phyloP scores from a whole-genome alignment of 768 basidiomycete species.

The Podaxis mareebaensis region DNA sequence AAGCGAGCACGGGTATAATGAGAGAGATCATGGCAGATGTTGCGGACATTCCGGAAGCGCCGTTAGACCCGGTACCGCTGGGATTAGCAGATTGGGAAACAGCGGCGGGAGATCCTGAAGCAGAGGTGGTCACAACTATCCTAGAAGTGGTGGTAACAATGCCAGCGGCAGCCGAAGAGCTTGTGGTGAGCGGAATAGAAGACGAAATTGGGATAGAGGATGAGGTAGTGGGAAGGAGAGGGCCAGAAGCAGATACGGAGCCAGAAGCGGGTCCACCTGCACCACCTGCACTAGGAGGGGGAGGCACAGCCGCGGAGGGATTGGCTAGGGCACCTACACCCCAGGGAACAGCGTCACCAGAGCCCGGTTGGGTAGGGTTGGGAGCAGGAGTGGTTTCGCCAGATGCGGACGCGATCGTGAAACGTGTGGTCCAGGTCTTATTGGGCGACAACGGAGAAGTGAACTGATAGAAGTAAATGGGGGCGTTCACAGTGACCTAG shows the following conservation, averaged over 20 bases:
- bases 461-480: constrained; percentile 86
- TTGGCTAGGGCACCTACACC: constrained; percentile 62
- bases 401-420: constrained; percentile 60
- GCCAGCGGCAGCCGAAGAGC: background rate
- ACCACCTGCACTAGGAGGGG: constrained; percentile 30
- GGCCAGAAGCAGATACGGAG: constrained; percentile 7
- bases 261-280: constrained; percentile 9
- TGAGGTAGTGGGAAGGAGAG: background rate
- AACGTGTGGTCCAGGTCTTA: constrained; percentile 73
- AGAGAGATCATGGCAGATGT: constrained; percentile 8
- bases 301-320: constrained; percentile 36
- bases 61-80: constrained; percentile 1
- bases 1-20: background rate
- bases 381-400: constrained; percentile 49
- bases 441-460: constrained; percentile 39
- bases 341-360: constrained; percentile 60
- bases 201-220: constrained; percentile 2
- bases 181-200: background rate
- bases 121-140: background rate
- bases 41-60: constrained; percentile 11
- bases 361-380: constrained; percentile 53
- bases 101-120: background rate
- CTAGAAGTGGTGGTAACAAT: constrained; percentile 9
- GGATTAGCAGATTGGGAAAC: constrained; percentile 11
- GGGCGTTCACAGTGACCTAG: constrained; percentile 62